phyloP scores from a whole-genome alignment of 2,329 filamentous ascomycete genomes.

The Trichoderma sp. region DNA sequence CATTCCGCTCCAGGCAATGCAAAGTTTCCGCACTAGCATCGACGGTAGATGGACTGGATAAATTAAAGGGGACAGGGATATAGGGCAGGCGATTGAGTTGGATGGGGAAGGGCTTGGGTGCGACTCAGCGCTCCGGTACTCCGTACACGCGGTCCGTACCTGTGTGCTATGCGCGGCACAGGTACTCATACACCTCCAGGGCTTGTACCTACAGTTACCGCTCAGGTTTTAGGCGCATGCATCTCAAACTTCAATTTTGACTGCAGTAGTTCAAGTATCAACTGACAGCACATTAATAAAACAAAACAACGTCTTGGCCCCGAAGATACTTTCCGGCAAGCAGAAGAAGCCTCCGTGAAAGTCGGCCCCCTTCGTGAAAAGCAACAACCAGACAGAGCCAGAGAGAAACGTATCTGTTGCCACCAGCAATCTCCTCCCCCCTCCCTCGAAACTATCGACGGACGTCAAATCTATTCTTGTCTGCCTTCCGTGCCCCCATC shows the following conservation, averaged over 20 bases:
- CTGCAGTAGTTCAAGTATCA: background rate
- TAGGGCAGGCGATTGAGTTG: slow-evolving; percentile 1
- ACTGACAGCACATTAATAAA: background rate
- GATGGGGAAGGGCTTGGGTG: background rate
- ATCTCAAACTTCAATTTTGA: background rate
- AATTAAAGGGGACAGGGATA: slow-evolving; percentile 16
- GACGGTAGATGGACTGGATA: slow-evolving; percentile 17
- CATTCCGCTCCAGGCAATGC: slow-evolving; percentile 15
- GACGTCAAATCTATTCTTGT: slow-evolving; percentile 2
- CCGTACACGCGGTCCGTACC: background rate
- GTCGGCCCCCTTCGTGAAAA: background rate
- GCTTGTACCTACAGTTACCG: background rate
- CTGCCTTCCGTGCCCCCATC: background rate
- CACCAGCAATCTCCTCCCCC: background rate
- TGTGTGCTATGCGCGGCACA: background rate
- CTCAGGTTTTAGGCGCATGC: background rate
- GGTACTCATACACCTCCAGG: background rate
- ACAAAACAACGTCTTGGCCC: background rate
- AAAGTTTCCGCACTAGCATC: slow-evolving; percentile 16
- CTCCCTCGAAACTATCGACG: background rate
- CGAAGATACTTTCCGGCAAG: background rate
- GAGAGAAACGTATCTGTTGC: background rate
- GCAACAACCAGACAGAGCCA: background rate
- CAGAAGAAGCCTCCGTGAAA: background rate
- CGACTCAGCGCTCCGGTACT: background rate